Base-by-base conservation (phyloP, 2,329 filamentous ascomycete species). In the Ceratocystis alfenasii region DNA sequence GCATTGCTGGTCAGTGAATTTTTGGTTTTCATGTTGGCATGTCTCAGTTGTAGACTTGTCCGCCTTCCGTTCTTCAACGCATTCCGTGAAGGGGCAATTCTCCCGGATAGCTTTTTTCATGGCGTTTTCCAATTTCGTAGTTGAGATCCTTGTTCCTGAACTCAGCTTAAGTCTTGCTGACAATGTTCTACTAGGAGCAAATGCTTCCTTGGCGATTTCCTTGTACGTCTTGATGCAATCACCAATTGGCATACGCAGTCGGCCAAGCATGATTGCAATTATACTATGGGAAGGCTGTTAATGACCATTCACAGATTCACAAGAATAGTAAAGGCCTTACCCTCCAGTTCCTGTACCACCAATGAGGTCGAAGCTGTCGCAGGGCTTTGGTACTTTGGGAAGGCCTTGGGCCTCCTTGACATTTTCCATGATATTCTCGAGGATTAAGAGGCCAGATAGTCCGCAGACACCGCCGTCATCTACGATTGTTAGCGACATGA, bases 281-380 rank as follows among this genome's bases (percentile, higher is more conserved):
- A 50, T n/a, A n/a, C 46, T 50, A 1, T 7, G 20, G 20, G 20
- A 20, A n/a, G 28, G 1, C 28, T 28, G 28, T 28, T 46, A n/a
- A 15, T 46, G 20, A 22, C 2, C 25, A 25, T 17, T 53, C 3
- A 33, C 10, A 15, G 3, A 2, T 20, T 25, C 65, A 8, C 20
- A 53, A 25, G 20, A 17, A 41, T 1, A n/a, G 45, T 1, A 33
- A 33, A 8, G 7, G n/a, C 46, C 66, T 20, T 63, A 72, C 70
- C 71, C 71, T 55, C 72, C 71, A 1, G 72, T 73, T 62, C 72
- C 72, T 22, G 72, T 74, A 22, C 72, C 72, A 45, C 71, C 72
- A 55, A 73, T 72, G n/a, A 73, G 65, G 25, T 74, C 69, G 61
- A 73, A 74, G 25, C 69, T 65, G 22, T 73, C 71, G 61, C 70